Base-by-base conservation (phyloP, 305 asterid species). In the Fraxinus paxiana region DNA sequence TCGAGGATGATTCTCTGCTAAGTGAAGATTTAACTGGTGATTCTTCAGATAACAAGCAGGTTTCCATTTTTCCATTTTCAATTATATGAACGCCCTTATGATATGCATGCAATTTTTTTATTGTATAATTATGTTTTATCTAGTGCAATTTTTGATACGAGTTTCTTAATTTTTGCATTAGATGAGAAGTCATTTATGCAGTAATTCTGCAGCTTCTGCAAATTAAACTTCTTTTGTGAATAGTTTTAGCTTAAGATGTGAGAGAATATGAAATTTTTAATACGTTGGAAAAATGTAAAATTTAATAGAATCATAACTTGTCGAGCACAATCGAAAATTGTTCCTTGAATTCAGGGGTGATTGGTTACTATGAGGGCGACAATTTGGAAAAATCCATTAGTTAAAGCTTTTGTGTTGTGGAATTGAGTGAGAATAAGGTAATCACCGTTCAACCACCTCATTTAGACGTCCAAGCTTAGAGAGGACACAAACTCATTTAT, bases 1-100 rank as follows among this genome's bases (percentile, higher is more conserved):
- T 79, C 17, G 88, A 80, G 28, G 90, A 82, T 77, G 77, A n/a
- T 67, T 61, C 74, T 48, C 63, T 65, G 31, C 28, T 77, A 71
- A 85, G 61, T 28, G 84, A 34, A 46, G 80, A 71, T 77, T 86
- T 78, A 10, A 41, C 77, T 51, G 79, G 9, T 24, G 82, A 46
- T 34, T 18, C 69, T 24, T 35, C 65, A 37, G 33, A 73, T 73
- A 61, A 70, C 22, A 59, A 79, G 74, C 73, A 63, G 80, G 88
- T 15, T 37, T 13, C 12, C 17, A 9, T 48, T 71, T 22, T 67
- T 63, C 3, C 5, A 33, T 75, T 75, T 48, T 24, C 18, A 12
- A 24, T 24, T 63, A 3, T 63, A 63, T 2, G 30, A 59, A 20
- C 8, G 69, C 69, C 30, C 5, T 17, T 54, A 20, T 65, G 1